Conservation (phyloP, 768 basidiomycete species). For the Baorangia bicolor region DNA sequence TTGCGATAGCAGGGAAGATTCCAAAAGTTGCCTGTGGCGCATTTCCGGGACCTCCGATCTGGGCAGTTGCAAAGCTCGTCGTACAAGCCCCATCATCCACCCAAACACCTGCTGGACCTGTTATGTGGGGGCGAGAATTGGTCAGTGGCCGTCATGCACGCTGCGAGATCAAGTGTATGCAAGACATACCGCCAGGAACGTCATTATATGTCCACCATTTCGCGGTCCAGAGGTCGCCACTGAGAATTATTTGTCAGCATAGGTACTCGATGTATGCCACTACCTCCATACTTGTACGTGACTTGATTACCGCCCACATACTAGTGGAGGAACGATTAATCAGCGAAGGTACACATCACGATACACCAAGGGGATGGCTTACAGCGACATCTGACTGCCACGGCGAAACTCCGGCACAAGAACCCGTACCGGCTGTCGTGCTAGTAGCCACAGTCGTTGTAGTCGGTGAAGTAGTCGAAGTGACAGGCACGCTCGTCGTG, state of each 20-base stretch:
- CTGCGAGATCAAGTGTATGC: not conserved
- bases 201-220: constrained; percentile 48
- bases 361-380: constrained; percentile 10
- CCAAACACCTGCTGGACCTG: constrained; percentile 22
- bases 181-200: constrained; percentile 31
- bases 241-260: constrained; percentile 13
- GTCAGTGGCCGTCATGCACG: not conserved
- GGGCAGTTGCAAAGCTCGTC: constrained; percentile 3
- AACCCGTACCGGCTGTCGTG: constrained; percentile 19
- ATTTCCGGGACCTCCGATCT: not conserved
- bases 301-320: constrained; percentile 47
- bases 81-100: constrained; percentile 11
- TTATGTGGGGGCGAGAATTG: not conserved
- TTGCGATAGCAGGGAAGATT: not conserved
- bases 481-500: constrained; percentile 5
- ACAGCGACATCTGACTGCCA: constrained; percentile 45
- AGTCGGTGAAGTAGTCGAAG: constrained; percentile 5
- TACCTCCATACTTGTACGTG: constrained; percentile 38
- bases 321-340: constrained; percentile 19
- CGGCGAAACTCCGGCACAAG: constrained; percentile 42
- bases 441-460: constrained; percentile 6
- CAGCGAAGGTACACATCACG: not conserved
- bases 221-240: constrained; percentile 51
- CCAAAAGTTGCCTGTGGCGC: constrained; percentile 4
- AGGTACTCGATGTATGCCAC: not conserved